Percentiles rank a stretch among this genome's conserved stretches.
These are phyloP conservation scores for Candida sonorensis DNA, from an alignment of 805 yeast species.

Conservation along the genomic window DNA sequence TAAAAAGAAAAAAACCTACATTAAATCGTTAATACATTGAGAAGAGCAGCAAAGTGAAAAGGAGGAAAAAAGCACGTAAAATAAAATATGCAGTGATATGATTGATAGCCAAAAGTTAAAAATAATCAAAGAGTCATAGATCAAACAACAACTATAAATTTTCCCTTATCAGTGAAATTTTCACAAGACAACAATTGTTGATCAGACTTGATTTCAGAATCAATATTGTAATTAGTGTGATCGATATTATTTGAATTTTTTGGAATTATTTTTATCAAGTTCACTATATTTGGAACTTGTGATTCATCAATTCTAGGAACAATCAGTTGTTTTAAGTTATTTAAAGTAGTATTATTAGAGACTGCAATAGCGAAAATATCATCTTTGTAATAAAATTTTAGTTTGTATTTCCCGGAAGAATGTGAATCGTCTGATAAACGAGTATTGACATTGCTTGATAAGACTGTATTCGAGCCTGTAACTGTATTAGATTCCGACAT, in stretches of 20 bases:
- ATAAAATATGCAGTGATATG: too few species aligned
- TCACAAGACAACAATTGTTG: conserved; percentile 19
- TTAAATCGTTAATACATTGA: too few species aligned
- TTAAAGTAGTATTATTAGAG: conserved; percentile 16
- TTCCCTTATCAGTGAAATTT: conserved; percentile 27
- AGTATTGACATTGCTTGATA: too few species aligned
- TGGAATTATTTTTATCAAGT: conserved; percentile 20
- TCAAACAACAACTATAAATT: neutral
- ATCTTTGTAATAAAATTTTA: conserved; percentile 72
- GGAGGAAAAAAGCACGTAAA: neutral
- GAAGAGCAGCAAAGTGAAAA: neutral
- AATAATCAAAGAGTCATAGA: neutral
- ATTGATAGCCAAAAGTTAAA: too few species aligned
- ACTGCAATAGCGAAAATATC: conserved; percentile 66
- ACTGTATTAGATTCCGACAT: too few species aligned
- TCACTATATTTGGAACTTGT: conserved; percentile 17
- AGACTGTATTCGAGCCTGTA: too few species aligned
- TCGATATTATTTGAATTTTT: conserved; percentile 21
- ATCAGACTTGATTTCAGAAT: conserved; percentile 17
- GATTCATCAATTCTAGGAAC: conserved; percentile 27
- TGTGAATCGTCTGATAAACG: too few species aligned
- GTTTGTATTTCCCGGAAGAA: conserved; percentile 39
- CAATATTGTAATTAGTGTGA: conserved; percentile 13
- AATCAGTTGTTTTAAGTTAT: conserved; percentile 20
- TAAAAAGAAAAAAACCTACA: too few species aligned